Evolutionary conservation across 345 rosid genomes (phyloP), one percentile per base, ranked within the genome.

Genomic region (Citrus australasica): DNA sequence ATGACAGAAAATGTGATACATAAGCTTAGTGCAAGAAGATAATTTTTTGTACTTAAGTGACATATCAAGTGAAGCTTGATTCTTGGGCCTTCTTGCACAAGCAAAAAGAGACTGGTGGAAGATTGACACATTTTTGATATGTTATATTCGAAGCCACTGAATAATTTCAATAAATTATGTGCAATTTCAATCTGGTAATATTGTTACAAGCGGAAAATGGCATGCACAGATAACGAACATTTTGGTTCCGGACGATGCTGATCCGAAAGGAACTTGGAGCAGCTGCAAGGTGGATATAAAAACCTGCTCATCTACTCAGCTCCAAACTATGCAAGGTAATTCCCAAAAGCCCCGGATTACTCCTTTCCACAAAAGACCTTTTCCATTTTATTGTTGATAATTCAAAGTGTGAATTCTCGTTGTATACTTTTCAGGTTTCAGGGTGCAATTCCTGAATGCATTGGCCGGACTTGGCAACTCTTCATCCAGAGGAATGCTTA

Each of bases 221-320:
- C 17, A 46, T 11, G 67, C 85, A 73, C 85, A 96, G 99, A 89
- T 96, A 78, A 84, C 84, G 85, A 91, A 92, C 80, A 89, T 89
- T 73, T 80, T 96, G 85, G 97, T 94, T 9, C 99, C 99, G 0
- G 87, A 82, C 17, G 91, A 74, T 0, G 95, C 97, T 32, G 98
- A 94, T 88, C 98, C 93, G 9, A 82, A 71, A 55, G 98, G 99
- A 37, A 53, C 80, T 73, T 96, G 99, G 99, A 86, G 81, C 28
- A 80, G 83, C 85, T 96, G 99, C 87, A 92, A 92, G 86, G 87
- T 84, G 30, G 86, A 90, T 82, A 85, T 91, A 68, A 86, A 67
- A 81, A 85, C 85, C 17, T 96, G 99, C 79, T 86, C 91, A 9
- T 79, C 90, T 21, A 38, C 67, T 65, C 97, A 96, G 77, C 85